phyloP scores from a whole-genome alignment of 495 filamentous ascomycete species.

The Podospora bellae-mahoneyi region DNA sequence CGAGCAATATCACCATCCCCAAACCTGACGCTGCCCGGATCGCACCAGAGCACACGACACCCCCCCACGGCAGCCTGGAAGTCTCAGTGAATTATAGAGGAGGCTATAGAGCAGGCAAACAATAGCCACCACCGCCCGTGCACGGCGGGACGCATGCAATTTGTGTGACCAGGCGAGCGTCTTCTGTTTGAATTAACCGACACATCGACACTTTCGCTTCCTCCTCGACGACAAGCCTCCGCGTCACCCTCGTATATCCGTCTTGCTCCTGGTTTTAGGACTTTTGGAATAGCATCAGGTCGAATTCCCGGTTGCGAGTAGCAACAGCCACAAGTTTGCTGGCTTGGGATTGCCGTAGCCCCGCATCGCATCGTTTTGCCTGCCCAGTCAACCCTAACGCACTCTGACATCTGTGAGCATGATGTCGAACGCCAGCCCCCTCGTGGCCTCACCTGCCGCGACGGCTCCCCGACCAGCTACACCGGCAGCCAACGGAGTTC shows the following conservation, averaged over 20 bases:
- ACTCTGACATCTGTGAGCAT: not conserved
- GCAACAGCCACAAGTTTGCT: not conserved
- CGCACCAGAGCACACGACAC: slow-evolving; percentile 7
- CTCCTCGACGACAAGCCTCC: not conserved
- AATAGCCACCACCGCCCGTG: slow-evolving; percentile 8
- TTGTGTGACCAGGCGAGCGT: slow-evolving; percentile 19
- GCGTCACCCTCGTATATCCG: not conserved
- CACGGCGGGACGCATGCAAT: slow-evolving; percentile 26
- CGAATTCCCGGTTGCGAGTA: not conserved
- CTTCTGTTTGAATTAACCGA: not conserved
- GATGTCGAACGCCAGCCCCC: slow-evolving; percentile 25
- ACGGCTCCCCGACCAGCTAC: slow-evolving; percentile 29
- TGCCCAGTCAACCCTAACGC: not conserved
- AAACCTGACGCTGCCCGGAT: not conserved
- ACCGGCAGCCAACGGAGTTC: slow-evolving; percentile 29
- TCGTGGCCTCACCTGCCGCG: slow-evolving; percentile 27
- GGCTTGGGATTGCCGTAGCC: not conserved
- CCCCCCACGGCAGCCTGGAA: not conserved
- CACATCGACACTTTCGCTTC: not conserved
- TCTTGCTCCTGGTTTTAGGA: not conserved
- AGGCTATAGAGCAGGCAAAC: not conserved
- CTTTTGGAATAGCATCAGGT: not conserved
- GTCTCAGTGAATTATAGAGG: not conserved
- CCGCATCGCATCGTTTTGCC: not conserved
- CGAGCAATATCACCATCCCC: not conserved